Evolutionary conservation across 495 filamentous ascomycete genomes (phyloP).

Genomic region (Penicillium manginii): DNA sequence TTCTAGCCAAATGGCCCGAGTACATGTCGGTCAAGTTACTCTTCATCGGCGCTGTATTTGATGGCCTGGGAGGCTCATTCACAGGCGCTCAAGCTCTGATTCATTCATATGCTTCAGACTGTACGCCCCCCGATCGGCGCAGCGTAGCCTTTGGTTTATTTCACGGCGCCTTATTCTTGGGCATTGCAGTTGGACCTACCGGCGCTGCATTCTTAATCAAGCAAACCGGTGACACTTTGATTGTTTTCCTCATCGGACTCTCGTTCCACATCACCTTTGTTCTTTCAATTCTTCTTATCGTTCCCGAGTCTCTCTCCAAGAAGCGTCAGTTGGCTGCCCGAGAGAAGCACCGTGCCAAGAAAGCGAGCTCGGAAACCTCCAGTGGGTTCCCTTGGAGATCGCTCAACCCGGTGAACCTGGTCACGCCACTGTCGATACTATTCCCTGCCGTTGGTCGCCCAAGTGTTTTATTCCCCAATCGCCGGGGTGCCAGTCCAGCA

Average conservation of each 20-base stretch:
- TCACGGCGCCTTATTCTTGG: constrained; percentile 83
- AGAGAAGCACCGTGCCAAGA: constrained; percentile 58
- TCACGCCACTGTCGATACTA: constrained; percentile 78
- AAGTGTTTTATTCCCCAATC: constrained; percentile 61
- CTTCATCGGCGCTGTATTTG: constrained; percentile 71
- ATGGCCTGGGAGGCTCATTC: constrained; percentile 87
- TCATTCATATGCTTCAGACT: constrained; percentile 87
- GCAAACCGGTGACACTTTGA: constrained; percentile 65
- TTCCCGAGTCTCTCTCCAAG: constrained; percentile 82
- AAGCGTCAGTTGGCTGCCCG: constrained; percentile 68
- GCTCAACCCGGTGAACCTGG: constrained; percentile 59
- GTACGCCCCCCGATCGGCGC: constrained; percentile 74
- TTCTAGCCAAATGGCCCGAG: constrained; percentile 75
- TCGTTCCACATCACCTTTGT: constrained; percentile 73
- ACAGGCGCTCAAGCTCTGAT: constrained; percentile 77
- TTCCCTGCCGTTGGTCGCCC: constrained; percentile 69
- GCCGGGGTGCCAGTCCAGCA: constrained; percentile 58
- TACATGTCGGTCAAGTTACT: constrained; percentile 71
- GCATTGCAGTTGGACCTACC: constrained; percentile 82
- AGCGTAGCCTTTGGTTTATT: constrained; percentile 89
- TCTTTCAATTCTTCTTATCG: constrained; percentile 63
- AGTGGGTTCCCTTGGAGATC: constrained; percentile 22
- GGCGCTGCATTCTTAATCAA: constrained; percentile 77
- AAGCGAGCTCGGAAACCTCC: constrained; percentile 11
- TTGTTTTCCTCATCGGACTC: constrained; percentile 78